Percentiles rank a stretch among this genome's conserved stretches.
Conservation (phyloP, 2,329 filamentous ascomycete species). For the Sphaerulina musiva region DNA sequence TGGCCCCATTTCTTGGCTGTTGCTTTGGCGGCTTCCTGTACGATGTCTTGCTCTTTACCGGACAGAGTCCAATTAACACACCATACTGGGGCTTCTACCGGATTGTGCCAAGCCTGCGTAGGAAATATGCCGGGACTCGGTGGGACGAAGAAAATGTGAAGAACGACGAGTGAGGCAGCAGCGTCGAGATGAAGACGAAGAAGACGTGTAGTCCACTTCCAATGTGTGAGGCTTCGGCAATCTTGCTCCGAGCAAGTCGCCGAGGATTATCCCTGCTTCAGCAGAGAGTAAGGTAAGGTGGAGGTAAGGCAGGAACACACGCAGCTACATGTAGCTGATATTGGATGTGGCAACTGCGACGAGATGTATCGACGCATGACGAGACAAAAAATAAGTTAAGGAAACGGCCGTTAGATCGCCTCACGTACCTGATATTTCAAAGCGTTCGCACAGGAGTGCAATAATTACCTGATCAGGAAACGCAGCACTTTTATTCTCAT, state of each 20-base stretch:
- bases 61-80: conserved; percentile 63
- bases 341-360: no score
- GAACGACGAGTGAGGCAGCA: conserved; percentile 9
- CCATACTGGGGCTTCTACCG: conserved; percentile 58
- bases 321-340: no score
- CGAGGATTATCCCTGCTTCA: conserved; percentile 9
- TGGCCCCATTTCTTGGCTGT: conserved; percentile 61
- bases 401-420: no score
- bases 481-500: no score
- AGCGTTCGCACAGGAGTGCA: no score
- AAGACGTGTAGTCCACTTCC: conserved; percentile 9
- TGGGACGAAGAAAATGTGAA: conserved; percentile 24
- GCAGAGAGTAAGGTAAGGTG: no score
- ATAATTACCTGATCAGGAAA: no score
- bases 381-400: no score
- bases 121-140: conserved; percentile 23
- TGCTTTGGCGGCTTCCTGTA: conserved; percentile 60
- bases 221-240: not conserved
- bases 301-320: no score
- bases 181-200: not conserved
- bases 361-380: no score
- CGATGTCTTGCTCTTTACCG: conserved; percentile 62
- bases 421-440: no score
- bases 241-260: conserved; percentile 4
- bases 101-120: conserved; percentile 26